These are phyloP conservation scores for Danielia reshetovae DNA, from an alignment of 805 yeast species.

Conservation along the genomic window DNA sequence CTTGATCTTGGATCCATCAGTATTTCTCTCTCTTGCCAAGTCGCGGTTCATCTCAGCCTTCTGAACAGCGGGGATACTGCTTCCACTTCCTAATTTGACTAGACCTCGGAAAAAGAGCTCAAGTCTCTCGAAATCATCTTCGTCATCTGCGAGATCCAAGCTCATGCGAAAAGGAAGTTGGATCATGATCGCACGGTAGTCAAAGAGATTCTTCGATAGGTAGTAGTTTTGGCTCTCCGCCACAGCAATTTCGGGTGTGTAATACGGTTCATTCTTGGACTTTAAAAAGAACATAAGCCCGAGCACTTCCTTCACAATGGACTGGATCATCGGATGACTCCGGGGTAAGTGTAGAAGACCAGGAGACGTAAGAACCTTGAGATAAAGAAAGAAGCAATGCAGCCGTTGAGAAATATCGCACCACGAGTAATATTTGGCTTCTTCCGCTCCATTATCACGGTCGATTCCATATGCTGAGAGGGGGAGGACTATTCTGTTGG, in stretches of 20 bases:
- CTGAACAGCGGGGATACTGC: conserved; percentile 7
- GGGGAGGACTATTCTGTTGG: conserved; percentile 10
- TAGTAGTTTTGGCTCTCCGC: conserved; percentile 16
- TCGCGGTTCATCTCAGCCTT: conserved; percentile 5
- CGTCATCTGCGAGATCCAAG: conserved; percentile 16
- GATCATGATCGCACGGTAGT: conserved; percentile 21
- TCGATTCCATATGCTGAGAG: conserved; percentile 14
- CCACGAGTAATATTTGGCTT: conserved; percentile 20
- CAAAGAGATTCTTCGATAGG: conserved; percentile 19
- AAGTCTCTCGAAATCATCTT: conserved; percentile 20
- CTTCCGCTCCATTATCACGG: conserved; percentile 2
- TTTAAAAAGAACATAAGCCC: conserved; percentile 17
- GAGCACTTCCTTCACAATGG: conserved; percentile 14
- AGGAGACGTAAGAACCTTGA: conserved; percentile 20
- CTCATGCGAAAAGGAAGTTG: conserved; percentile 20
- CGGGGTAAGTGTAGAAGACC: conserved; percentile 20
- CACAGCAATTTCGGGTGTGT: conserved; percentile 9
- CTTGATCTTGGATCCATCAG: conserved; percentile 1
- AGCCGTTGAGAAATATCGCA: conserved; percentile 22
- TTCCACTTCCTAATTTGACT: conserved; percentile 23
- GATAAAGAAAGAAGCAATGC: conserved; percentile 19
- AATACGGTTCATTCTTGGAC: conserved; percentile 5
- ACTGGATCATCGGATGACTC: conserved; percentile 20
- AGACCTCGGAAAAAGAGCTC: conserved; percentile 23
- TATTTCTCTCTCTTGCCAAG: conserved; percentile 3